Base-by-base conservation (phyloP, 768 basidiomycete genomes). In the Naganishia vishniacii region DNA sequence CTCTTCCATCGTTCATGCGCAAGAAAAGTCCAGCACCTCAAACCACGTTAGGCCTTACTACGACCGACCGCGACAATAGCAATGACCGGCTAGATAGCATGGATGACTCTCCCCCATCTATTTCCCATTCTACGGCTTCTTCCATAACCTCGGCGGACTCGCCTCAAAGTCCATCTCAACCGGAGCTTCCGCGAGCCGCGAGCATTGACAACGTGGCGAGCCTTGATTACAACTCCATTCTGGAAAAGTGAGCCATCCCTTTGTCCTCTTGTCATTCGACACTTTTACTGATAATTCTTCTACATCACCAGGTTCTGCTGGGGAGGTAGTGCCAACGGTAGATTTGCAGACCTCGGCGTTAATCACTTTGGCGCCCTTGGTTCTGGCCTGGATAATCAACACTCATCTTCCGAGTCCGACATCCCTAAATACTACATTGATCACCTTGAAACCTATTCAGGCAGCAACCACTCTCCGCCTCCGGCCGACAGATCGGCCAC, bases 281-380 rank as follows among this genome's bases (percentile, higher is more conserved):
- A 5, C n/a, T 61, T 12, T 12, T 60, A 45, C 44, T 68, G 29
- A 62, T 15, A 16, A 34, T 11, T 28, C 26, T 32, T 11, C 37
- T 48, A n/a, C 4, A 6, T 23, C n/a, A 1, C 12, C 42, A 76
- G 75, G 51, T 76, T 75, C 67, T 76, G 75, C 65, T 76, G 75
- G 75, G 75, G 69, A 23, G 75, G 75, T 15, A 44, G 28, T 68
- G 13, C 13, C 31, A 16, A 32, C 18, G 53, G 53, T 56, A 56
- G 34, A 56, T 56, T 56, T 37, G 53, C 53, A n/a, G 37, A 56
- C 32, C 53, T 56, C 32, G 34, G 53, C 13, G 53, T 18, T 18
- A 31, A 20, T 29, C 53, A 37, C n/a, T 34, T 56, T 56, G 53
- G 34, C 53, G 23, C 4, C 20, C n/a, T 40, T 23, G 53, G 53